phyloP scores from a whole-genome alignment of 371 early-diverging fungal species.

The Thermomucor indicae-seudaticae region DNA sequence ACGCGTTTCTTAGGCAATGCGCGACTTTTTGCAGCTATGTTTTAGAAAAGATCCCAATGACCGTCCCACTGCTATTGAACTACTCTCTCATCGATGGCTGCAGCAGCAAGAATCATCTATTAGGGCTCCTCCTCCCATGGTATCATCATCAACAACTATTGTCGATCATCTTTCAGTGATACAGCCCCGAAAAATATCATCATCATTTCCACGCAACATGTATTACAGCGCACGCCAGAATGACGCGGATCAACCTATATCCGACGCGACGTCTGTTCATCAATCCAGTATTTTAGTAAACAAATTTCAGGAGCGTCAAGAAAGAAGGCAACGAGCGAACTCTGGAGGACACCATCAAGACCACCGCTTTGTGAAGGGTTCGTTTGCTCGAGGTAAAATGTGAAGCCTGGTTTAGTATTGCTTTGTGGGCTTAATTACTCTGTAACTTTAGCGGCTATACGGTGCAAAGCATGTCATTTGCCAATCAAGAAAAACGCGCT shows the following conservation, averaged over 20 bases:
- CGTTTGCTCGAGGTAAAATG: constrained; percentile 37
- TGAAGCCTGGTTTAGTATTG: not conserved
- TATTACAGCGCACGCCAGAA: not conserved
- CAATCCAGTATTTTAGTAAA: constrained; percentile 12
- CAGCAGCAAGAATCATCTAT: not conserved
- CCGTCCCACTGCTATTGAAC: constrained; percentile 61
- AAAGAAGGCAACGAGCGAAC: too few relatives aligned
- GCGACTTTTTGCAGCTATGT: constrained; percentile 67
- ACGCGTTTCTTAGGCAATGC: constrained; percentile 39
- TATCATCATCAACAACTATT: not conserved
- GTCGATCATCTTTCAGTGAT: too few relatives aligned
- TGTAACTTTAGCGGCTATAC: constrained; percentile 15
- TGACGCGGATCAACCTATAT: not conserved
- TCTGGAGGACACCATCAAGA: constrained; percentile 1
- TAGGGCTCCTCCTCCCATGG: not conserved
- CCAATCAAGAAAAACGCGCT: constrained; percentile 34
- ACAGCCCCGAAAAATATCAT: not conserved
- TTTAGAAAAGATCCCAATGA: constrained; percentile 67
- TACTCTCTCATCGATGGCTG: constrained; percentile 76
- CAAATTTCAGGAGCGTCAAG: constrained; percentile 17
- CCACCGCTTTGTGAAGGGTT: constrained; percentile 38
- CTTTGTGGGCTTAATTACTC: not conserved
- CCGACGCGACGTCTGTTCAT: not conserved
- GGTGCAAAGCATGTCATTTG: constrained; percentile 35
- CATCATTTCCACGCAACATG: not conserved